A percentile compares a stretch with the other conserved stretches of the same genome.
Evolutionary conservation across 2,329 filamentous ascomycete species (phyloP).

Genomic region (Fusarium acutatum): DNA sequence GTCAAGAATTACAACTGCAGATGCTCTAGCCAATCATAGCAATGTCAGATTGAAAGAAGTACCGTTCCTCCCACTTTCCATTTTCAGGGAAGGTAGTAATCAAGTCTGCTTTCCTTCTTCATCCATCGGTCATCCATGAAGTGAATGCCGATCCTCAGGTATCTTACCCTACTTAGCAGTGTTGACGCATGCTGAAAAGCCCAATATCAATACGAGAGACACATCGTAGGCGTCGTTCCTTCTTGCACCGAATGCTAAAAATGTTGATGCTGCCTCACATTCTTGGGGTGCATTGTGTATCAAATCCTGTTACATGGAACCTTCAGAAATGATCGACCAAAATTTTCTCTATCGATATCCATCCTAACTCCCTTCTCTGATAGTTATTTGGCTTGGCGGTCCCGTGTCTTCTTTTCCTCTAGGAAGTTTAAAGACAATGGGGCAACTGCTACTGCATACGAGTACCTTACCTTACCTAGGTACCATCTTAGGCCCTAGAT

Average conservation of each 20-base stretch:
- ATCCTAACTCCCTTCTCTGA: constrained; percentile 10
- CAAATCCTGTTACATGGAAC: constrained; percentile 1
- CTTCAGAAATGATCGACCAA: constrained; percentile 17
- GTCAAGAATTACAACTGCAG: neutral
- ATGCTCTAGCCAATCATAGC: constrained; percentile 17
- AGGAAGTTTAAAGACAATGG: constrained; percentile 7
- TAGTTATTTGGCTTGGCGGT: constrained; percentile 25
- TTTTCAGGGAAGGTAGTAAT: constrained; percentile 11
- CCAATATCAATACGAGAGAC: neutral
- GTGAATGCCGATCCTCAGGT: neutral
- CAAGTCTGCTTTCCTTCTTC: constrained; percentile 6
- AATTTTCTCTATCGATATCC: neutral
- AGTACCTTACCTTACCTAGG: neutral
- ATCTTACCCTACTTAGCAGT: neutral
- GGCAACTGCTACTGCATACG: neutral
- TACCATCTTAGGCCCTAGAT: neutral
- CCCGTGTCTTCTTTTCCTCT: constrained; percentile 4
- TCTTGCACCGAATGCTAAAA: neutral
- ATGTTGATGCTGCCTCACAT: neutral
- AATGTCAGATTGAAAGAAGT: neutral
- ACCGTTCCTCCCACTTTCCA: constrained; percentile 3
- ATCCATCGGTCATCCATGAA: neutral
- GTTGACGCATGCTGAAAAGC: constrained; percentile 2
- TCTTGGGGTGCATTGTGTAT: neutral
- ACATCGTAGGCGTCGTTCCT: neutral